Evolutionary conservation across 1,284 basidiomycete genomes (phyloP), one percentile per base, ranked within the genome.

Genomic region (Boletus smithii): DNA sequence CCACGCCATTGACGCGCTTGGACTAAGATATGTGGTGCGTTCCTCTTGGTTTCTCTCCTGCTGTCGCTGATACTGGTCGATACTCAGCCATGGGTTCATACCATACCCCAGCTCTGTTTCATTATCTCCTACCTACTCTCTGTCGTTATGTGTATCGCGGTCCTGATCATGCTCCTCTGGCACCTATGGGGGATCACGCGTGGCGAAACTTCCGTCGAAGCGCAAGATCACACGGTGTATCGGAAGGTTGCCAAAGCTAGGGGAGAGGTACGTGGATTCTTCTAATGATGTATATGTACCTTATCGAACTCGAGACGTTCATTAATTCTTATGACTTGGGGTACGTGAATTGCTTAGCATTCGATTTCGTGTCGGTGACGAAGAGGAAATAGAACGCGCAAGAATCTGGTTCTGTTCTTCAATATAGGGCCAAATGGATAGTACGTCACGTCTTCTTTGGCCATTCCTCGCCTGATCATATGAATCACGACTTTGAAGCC

Each of bases 261-360:
- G 30, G 85, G 84, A 31, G 80, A 91, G 70, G 86, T 87, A 49
- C 35, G 76, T 23, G 9, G 11, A 37, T 22, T 33, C 37, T 4
- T 48, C 14, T 20, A 13, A 20, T 39, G 14, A 24, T 22, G 33
- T 40, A 20, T 31, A 37, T 33, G 34, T 44, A 24, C 14, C 18
- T 43, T 9, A 49, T 33, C 29, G 42, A 17, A 42, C 16, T 42
- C 33, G 1, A 88, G 83, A 73, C 71, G 0, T 98, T 97, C 60
- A 74, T 91, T 16, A 98, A 98, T 61, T 93, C 89, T 7, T 98
- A 94, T 63, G 88, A 99, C 63, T 70, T 97, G 6, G 95, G 95
- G 73, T 81, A 64, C 51, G 75, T 33, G 42, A 31, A 27, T 18
- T 16, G 18, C 26, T 42, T 42, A 18, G 20, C 22, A 5, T 33